Evolutionary conservation across 345 rosid genomes (phyloP), one percentile per base, ranked within the genome.

Genomic region (Eucalyptus polyanthemos): DNA sequence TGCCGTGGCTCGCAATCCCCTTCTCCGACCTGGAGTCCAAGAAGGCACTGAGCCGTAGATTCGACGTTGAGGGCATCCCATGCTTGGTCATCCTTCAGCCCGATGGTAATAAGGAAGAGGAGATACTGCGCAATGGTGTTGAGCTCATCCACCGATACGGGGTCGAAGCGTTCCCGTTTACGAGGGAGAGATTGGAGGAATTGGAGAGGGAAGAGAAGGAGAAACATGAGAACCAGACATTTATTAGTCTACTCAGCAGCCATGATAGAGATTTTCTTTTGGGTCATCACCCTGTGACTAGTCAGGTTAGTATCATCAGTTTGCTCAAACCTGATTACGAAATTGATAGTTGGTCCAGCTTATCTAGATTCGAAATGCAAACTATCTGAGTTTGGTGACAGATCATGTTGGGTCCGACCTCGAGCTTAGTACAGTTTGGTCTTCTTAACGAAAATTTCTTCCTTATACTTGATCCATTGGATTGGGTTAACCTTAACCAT

Each of bases 1-100:
- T 95, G 97, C 95, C 96, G 5, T 95, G 97, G 96, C 93, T 95
- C 6, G 89, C 95, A 1, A 62, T 95, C 76, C 97, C 97, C 45
- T 94, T 92, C 80, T 91, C 96, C 4, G 96, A 95, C 86, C 37
- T 95, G 91, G 93, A 93, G 90, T 90, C 96, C 11, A 94, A 93
- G 93, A 94, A 92, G 88, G 90, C 94, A 2, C 87, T 95, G 88
- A 94, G 89, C 50, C 85, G 86, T 14, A 93, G 93, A 76, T 94
- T 92, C 56, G 90, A 94, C 14, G 80, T 95, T 8, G 97, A 95
- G 90, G 92, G 94, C 50, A 92, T 95, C 88, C 97, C 97, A 80
- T 92, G 94, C 87, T 89, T 95, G 37, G 67, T 94, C 16, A 89
- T 94, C 69, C 60, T 95, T 89, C 95, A 93, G 86, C 96, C 95